Base-by-base conservation (phyloP, 768 basidiomycete species). In the Cyathus striatus region DNA sequence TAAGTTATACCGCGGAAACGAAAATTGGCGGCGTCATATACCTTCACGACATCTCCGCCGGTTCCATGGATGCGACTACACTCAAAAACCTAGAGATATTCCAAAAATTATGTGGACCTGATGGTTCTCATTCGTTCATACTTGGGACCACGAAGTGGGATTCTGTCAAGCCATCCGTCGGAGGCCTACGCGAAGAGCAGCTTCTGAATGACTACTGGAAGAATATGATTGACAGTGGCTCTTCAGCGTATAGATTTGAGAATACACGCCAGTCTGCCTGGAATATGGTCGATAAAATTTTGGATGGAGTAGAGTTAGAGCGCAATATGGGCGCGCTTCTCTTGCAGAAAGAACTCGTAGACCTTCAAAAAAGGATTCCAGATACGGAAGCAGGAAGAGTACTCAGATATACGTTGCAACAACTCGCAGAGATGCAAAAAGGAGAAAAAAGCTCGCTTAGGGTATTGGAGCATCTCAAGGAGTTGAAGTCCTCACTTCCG, bases 141-240 rank as follows among this genome's bases (percentile, higher is more conserved):
- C 39, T 65, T 41, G 53, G 49, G 14, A 57, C 61, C 9, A 62
- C 58, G 45, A 62, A 61, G 61, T 65, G 63, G 62, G 48, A 50
- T n/a, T 45, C 42, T 1, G 43, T 48, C 2, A 49, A 49, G 1
- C 22, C 4, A 1, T 5, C 4, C 1, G 40, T 40, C 7, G 55
- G 57, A 2, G 16, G 36, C 14, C n/a, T 17, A 24, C 45, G 58
- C 5, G 59, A 58, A 49, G 13, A 34, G n/a, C 37, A 57, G 36
- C 42, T 58, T 3, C 12, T 13, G 6, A 20, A 14, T 4, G 40
- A 32, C 6, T 59, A 55, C 25, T 66, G 53, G 46, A 25, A 44
- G 41, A 17, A 13, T 18, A 49, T 52, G 53, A 37, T 46, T 17
- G 5, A 10, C 2, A 21, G 27, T 4, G 53, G 56, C 5, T 53